Evolutionary conservation across 2,329 filamentous ascomycete species (phyloP).

Genomic region (Elsinoe arachidis): DNA sequence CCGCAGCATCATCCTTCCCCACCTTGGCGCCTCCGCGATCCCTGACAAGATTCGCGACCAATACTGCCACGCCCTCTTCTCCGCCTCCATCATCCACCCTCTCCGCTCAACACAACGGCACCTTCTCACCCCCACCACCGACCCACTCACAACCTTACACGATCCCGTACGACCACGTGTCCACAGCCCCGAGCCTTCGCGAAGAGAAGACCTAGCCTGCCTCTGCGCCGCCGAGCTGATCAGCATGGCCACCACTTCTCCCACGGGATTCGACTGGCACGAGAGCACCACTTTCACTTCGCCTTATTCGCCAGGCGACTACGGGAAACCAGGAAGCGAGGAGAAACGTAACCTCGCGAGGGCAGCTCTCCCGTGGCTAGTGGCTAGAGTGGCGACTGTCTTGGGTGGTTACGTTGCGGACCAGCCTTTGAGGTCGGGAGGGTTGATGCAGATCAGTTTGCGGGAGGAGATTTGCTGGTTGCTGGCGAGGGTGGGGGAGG

Average conservation of each 20-base stretch:
- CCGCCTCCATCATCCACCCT: constrained; percentile 69
- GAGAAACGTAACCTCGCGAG: constrained; percentile 57
- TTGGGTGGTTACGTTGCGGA: constrained; percentile 83
- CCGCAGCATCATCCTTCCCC: constrained; percentile 62
- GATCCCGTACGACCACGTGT: constrained; percentile 63
- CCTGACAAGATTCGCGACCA: constrained; percentile 57
- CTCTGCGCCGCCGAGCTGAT: constrained; percentile 68
- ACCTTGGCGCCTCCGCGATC: constrained; percentile 58
- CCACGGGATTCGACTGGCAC: constrained; percentile 1
- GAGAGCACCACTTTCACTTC: not conserved
- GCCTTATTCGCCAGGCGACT: not conserved
- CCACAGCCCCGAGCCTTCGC: constrained; percentile 54
- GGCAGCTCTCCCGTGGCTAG: constrained; percentile 69
- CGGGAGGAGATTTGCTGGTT: constrained; percentile 69
- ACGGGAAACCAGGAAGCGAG: constrained; percentile 20
- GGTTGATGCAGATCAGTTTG: constrained; percentile 79
- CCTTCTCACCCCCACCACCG: constrained; percentile 45
- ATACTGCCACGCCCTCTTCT: constrained; percentile 71
- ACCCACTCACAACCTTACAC: constrained; percentile 55
- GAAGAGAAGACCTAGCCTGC: constrained; percentile 66
- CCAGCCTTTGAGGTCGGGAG: constrained; percentile 77
- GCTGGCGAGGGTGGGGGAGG: constrained; percentile 54
- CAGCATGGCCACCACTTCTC: constrained; percentile 23
- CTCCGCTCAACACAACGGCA: constrained; percentile 44
- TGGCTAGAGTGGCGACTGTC: constrained; percentile 70